phyloP scores from a whole-genome alignment of 371 early-diverging fungal genomes.

The Apophysomyces ossiformis region DNA sequence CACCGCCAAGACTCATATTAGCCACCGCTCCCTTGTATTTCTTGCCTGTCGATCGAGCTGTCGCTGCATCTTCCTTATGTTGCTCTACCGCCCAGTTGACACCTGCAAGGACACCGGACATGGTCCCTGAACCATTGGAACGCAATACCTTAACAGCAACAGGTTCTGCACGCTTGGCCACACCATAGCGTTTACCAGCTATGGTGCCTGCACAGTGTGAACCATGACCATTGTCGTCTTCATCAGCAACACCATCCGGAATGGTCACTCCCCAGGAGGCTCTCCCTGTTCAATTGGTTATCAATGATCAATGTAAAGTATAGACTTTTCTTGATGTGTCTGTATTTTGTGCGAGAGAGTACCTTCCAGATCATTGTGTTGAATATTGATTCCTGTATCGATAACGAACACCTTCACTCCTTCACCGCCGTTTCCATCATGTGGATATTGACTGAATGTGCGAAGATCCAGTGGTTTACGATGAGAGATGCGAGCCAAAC shows the following conservation, averaged over 20 bases:
- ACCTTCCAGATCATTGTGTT: constrained; percentile 86
- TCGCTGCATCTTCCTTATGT: constrained; percentile 40
- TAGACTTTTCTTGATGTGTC: too few relatives aligned
- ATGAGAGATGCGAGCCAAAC: constrained; percentile 87
- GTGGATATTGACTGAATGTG: constrained; percentile 77
- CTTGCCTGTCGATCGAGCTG: constrained; percentile 38
- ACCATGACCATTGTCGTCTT: constrained; percentile 83
- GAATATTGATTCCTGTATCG: constrained; percentile 84
- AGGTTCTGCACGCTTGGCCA: constrained; percentile 89
- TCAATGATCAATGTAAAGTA: too few relatives aligned
- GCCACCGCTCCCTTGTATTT: constrained; percentile 51
- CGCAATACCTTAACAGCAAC: constrained; percentile 95
- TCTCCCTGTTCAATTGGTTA: constrained; percentile 50
- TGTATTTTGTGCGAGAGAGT: neutral
- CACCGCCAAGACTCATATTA: constrained; percentile 96
- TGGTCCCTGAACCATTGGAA: constrained; percentile 83
- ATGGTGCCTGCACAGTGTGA: constrained; percentile 98
- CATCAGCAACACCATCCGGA: constrained; percentile 70
- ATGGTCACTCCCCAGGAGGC: constrained; percentile 81
- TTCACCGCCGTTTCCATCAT: constrained; percentile 77
- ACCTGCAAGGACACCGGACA: constrained; percentile 79
- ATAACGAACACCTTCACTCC: constrained; percentile 84
- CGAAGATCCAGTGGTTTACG: constrained; percentile 64
- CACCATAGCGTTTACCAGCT: constrained; percentile 86
- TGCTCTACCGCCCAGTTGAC: constrained; percentile 70